phyloP scores from a whole-genome alignment of 148 eudicot genomes.

The Talinum fruticosum region DNA sequence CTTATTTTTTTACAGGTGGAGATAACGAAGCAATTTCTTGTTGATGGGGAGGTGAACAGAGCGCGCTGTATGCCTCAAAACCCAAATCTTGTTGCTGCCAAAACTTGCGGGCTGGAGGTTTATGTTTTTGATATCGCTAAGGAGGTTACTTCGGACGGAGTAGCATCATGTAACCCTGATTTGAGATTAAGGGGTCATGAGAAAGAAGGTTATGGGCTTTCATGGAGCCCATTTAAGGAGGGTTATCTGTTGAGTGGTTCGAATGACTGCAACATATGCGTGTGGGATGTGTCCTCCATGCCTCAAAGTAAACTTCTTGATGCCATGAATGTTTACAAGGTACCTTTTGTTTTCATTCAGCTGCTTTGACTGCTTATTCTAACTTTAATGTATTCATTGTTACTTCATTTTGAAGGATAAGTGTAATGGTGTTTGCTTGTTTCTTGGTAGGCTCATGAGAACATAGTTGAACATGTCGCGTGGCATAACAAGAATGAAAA shows the following conservation, averaged over 20 bases:
- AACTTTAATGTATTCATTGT: no score
- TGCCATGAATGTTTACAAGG: constrained; percentile 62
- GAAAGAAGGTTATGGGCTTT: constrained; percentile 94
- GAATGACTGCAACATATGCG: constrained; percentile 80
- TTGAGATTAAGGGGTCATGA: constrained; percentile 79
- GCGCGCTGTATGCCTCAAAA: constrained; percentile 79
- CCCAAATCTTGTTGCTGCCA: constrained; percentile 70
- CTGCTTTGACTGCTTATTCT: neutral
- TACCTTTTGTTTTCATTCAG: constrained; percentile 15
- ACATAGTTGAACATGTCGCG: constrained; percentile 78
- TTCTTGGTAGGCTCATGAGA: constrained; percentile 62
- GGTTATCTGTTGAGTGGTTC: constrained; percentile 92
- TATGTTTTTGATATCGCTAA: constrained; percentile 70
- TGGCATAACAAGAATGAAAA: constrained; percentile 84
- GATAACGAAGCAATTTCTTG: constrained; percentile 57
- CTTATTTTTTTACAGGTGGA: constrained; percentile 76
- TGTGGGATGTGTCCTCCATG: constrained; percentile 79
- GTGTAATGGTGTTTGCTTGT: neutral
- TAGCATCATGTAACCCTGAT: constrained; percentile 55
- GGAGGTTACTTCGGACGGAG: constrained; percentile 34
- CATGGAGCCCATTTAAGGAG: constrained; percentile 80
- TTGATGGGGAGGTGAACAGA: constrained; percentile 95
- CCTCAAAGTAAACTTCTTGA: constrained; percentile 65
- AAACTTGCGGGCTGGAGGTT: constrained; percentile 72
- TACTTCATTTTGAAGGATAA: neutral